These are phyloP conservation scores for Chaetomium tenue DNA, from an alignment of 495 filamentous ascomycete genomes.

Conservation along the genomic window DNA sequence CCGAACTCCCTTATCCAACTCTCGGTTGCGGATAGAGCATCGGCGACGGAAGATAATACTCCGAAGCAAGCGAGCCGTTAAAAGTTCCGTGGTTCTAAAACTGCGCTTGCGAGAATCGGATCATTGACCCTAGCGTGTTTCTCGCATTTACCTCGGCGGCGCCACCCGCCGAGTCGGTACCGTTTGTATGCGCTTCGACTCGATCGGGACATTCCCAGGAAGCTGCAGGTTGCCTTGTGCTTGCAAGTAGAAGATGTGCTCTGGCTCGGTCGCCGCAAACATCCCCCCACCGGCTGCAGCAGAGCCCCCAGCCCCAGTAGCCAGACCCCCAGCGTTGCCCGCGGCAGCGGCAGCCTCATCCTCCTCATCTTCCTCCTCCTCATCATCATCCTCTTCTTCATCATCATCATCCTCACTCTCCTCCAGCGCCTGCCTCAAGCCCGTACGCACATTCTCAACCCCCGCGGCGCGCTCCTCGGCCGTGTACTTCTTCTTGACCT, in stretches of 20 bases:
- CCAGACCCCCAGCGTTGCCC: slow-evolving; percentile 36
- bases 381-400: slow-evolving; percentile 55
- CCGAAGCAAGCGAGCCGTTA: neutral
- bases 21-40: neutral
- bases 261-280: slow-evolving; percentile 25
- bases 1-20: neutral
- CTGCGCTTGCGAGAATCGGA: neutral
- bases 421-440: slow-evolving; percentile 56
- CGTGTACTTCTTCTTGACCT: slow-evolving; percentile 59
- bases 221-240: slow-evolving; percentile 39
- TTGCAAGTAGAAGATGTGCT: slow-evolving; percentile 35
- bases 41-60: neutral
- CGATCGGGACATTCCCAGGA: slow-evolving; percentile 30
- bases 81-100: neutral
- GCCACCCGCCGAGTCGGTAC: neutral
- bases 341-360: slow-evolving; percentile 40
- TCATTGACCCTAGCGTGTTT: neutral
- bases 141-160: neutral
- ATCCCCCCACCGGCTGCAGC: neutral
- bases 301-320: slow-evolving; percentile 30
- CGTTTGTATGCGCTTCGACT: slow-evolving; percentile 17
- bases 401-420: slow-evolving; percentile 55
- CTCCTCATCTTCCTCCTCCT: slow-evolving; percentile 54
- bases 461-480: slow-evolving; percentile 65
- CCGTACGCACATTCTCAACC: slow-evolving; percentile 68